Evolutionary conservation across 768 basidiomycete species (phyloP), one percentile per base, ranked within the genome.

Genomic region (Gautieria morchelliformis): DNA sequence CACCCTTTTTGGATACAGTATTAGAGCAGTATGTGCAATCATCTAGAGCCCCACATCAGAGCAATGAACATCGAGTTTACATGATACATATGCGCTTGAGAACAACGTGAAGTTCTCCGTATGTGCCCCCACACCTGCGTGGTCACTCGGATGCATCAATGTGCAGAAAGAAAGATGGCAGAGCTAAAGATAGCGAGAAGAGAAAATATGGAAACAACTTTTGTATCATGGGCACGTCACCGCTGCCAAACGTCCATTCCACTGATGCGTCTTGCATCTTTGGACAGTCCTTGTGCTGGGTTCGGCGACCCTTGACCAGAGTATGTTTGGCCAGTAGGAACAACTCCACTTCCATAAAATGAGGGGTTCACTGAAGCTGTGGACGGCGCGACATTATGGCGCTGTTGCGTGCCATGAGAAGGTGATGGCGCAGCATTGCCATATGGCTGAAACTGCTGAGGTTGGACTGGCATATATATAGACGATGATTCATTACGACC

Each of bases 391-490:
- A 79, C 74, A 59, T 78, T 79, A 60, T 79, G 72, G n/a, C 65
- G 61, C 48, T 47, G 56, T 49, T 30, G 56, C 32, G 63, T 66
- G 47, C 71, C 60, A 30, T 67, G 68, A 32, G 59, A 59, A 68
- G 63, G 24, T 15, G 62, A 62, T 20, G 75, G 64, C 12, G 70
- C 67, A 19, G 71, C 65, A 41, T 67, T 68, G 53, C 72, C 65
- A 64, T 87, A 87, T 37, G 78, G 65, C 60, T 78, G 77, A 68
- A 81, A 90, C 62, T 85, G 84, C 24, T 92, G 89, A 35, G 89
- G 85, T 67, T 91, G 90, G 77, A 93, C 79, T 1, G 90, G 89
- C 39, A 83, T 83, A 65, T 83, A 93, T 69, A 92, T 68, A 57
- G 78, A 79, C 42, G 80, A 40, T 48, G 37, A 19, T 22, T 57